Percentiles rank a stretch among this genome's conserved stretches.
These are phyloP conservation scores for Claviceps sp. DNA, from an alignment of 2,329 filamentous ascomycete genomes.

Conservation along the genomic window DNA sequence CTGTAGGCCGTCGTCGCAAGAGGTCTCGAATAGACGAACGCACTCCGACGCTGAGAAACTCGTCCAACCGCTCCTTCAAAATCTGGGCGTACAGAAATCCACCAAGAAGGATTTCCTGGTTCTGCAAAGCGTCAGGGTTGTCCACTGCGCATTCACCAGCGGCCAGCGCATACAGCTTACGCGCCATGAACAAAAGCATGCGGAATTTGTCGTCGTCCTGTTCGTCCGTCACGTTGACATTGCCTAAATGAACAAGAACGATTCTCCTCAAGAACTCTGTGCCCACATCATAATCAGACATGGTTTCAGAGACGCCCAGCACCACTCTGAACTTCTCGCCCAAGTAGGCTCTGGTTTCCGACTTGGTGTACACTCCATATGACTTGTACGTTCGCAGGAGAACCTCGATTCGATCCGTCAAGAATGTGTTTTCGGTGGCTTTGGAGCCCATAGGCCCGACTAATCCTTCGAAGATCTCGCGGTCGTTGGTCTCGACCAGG, in stretches of 20 bases:
- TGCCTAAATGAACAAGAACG: conserved; percentile 83
- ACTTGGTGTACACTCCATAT: conserved; percentile 70
- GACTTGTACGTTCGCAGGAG: conserved; percentile 86
- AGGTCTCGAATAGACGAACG: conserved; percentile 43
- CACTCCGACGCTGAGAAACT: conserved; percentile 54
- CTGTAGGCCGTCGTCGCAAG: conserved; percentile 40
- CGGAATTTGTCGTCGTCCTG: conserved; percentile 90
- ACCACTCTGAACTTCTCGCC: conserved; percentile 86
- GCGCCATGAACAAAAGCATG: conserved; percentile 87
- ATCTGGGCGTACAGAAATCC: conserved; percentile 93
- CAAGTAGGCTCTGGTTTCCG: conserved; percentile 72
- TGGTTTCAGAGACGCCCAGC: conserved; percentile 68
- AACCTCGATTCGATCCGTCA: conserved; percentile 87
- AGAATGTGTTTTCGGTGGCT: conserved; percentile 74
- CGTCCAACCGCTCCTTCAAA: conserved; percentile 85
- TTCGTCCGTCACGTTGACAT: conserved; percentile 65
- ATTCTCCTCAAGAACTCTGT: conserved; percentile 83
- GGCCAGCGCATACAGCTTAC: conserved; percentile 86
- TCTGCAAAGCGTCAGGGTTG: conserved; percentile 92
- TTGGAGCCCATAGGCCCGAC: conserved; percentile 67
- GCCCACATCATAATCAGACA: conserved; percentile 79
- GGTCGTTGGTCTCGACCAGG: conserved; percentile 86
- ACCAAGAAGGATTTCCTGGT: conserved; percentile 86
- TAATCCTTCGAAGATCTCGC: conserved; percentile 89
- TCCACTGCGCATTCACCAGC: conserved; percentile 87